A percentile compares a stretch with the other conserved stretches of the same genome.
phyloP scores from a whole-genome alignment of 768 basidiomycete genomes.

The Lactarius sanguifluus region DNA sequence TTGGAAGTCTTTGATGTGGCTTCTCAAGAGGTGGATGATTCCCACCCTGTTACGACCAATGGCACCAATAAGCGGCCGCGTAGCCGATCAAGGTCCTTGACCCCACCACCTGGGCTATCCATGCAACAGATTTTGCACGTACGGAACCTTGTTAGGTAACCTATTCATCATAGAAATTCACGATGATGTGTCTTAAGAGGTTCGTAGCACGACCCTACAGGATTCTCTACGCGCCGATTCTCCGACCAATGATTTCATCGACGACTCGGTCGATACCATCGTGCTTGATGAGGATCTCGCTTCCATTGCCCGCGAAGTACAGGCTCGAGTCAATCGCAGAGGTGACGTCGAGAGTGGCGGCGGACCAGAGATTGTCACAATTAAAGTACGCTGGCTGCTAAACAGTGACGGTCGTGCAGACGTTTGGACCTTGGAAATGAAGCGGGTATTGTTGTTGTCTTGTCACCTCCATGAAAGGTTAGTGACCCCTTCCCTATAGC shows the following conservation, averaged over 20 bases:
- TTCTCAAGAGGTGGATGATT: conserved; percentile 30
- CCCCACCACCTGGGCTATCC: conserved; percentile 68
- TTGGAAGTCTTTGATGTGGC: conserved; percentile 41
- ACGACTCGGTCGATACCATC: conserved; percentile 51
- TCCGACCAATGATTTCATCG: conserved; percentile 43
- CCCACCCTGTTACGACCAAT: conserved; percentile 35
- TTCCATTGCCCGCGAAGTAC: conserved; percentile 48
- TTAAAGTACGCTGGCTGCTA: conserved; percentile 60
- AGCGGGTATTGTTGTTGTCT: conserved; percentile 46
- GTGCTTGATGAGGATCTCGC: conserved; percentile 63
- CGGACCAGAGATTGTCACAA: conserved; percentile 42
- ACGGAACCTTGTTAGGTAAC: conserved; percentile 59
- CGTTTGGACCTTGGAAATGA: conserved; percentile 55
- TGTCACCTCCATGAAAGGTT: conserved; percentile 1
- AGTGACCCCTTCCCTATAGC: conserved; percentile 40
- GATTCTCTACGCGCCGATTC: conserved; percentile 45
- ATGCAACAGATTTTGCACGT: conserved; percentile 55
- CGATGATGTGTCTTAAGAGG: conserved; percentile 14
- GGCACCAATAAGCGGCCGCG: conserved; percentile 42
- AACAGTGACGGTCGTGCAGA: conserved; percentile 42
- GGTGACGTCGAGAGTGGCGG: conserved; percentile 32
- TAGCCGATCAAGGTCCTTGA: conserved; percentile 70
- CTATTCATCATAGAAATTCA: not conserved
- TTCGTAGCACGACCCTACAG: conserved; percentile 49
- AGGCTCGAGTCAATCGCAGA: conserved; percentile 34